Base-by-base conservation (phyloP, 116 monocot species). In the Posidonia oceanica region DNA sequence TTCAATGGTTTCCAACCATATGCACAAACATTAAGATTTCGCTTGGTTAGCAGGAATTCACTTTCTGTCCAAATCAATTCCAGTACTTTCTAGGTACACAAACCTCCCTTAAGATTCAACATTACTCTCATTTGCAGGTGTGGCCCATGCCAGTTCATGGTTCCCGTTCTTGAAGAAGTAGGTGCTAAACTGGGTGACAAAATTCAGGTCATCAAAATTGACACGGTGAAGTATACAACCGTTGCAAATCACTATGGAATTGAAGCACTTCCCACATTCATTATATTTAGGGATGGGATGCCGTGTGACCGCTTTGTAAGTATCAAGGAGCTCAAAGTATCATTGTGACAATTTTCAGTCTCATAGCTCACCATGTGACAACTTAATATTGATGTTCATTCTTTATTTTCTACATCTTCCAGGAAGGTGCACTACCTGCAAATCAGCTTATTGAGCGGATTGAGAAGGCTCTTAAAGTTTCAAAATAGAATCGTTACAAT, bases 81-180 rank as follows among this genome's bases (percentile, higher is more conserved):
- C n/a, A n/a, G n/a, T n/a, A n/a, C n/a, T n/a, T n/a, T n/a, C n/a
- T n/a, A n/a, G n/a, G n/a, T n/a, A n/a, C n/a, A n/a, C n/a, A n/a
- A n/a, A n/a, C n/a, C n/a, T n/a, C n/a, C n/a, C n/a, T n/a, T 8
- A 42, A 42, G 42, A 42, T 42, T 42, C 42, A 42, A 8, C 64
- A 40, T n/a, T 14, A 36, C 59, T 7, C 59, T 60, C 20, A 22
- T 40, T 40, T 66, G 44, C 66, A 96, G 96, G 96, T 96, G 96
- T 42, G 96, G 96, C 56, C 96, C 96, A 20, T 96, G 96, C 71
- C 86, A 96, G 69, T 87, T 81, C 80, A 96, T 96, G 96, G 84
- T 87, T 71, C 85, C 86, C 4, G 59, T 96, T 70, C 86, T 96
- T 15, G 79, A 96, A 62, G 76, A 91, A 85, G 96, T 87, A 6